Percentiles rank a stretch among this genome's conserved stretches.
phyloP scores from a whole-genome alignment of 2,329 filamentous ascomycete genomes.

The Phyllosticta citribraziliensis region DNA sequence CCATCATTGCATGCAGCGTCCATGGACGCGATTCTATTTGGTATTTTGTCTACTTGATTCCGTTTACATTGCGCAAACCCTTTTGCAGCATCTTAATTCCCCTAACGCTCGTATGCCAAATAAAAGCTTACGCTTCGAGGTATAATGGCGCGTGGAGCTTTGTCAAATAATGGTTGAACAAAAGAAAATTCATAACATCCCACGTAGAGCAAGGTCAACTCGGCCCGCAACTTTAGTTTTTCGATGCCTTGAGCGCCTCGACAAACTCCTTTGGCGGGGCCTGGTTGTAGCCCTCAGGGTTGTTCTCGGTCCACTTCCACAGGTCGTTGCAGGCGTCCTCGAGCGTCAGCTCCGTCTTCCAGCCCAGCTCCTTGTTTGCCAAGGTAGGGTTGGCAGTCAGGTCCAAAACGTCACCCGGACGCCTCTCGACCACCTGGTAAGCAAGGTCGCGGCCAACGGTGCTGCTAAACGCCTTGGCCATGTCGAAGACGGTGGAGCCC shows the following conservation, averaged over 20 bases:
- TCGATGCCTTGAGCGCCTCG: slow-evolving; percentile 33
- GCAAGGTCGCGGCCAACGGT: slow-evolving; percentile 78
- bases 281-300: slow-evolving; percentile 89
- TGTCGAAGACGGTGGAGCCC: slow-evolving; percentile 93
- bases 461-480: slow-evolving; percentile 85
- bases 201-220: neutral
- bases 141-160: neutral
- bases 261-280: slow-evolving; percentile 77
- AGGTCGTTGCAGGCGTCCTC: slow-evolving; percentile 90
- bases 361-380: slow-evolving; percentile 80
- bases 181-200: neutral
- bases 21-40: neutral
- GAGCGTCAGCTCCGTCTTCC: slow-evolving; percentile 84
- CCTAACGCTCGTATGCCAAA: neutral
- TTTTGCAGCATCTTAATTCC: neutral
- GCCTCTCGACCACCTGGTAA: slow-evolving; percentile 75
- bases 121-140: neutral
- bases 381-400: slow-evolving; percentile 83
- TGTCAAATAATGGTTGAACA: neutral
- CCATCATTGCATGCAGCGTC: neutral
- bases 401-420: slow-evolving; percentile 85
- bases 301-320: slow-evolving; percentile 96
- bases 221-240: neutral
- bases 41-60: neutral
- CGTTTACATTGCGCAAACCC: neutral